phyloP scores from a whole-genome alignment of 176 grass and related monocot species.

The Musa troglodytarum region DNA sequence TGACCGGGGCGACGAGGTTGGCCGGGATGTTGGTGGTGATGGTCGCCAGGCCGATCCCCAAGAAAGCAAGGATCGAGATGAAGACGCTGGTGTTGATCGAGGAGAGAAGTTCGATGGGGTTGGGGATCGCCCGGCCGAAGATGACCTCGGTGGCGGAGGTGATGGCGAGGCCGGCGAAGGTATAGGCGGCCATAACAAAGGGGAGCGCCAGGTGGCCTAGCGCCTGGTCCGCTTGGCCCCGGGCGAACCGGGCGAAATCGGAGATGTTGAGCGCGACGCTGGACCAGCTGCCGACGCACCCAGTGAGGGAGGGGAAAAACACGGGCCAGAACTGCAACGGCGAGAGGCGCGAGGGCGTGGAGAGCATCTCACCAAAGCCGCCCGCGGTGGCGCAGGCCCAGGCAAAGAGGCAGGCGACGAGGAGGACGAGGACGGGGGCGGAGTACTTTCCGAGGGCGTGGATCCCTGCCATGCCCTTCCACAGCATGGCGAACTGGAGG shows the following conservation, averaged over 20 bases:
- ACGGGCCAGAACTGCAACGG: slow-evolving; percentile 22
- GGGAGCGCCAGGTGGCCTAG: slow-evolving; percentile 30
- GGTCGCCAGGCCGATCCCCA: slow-evolving; percentile 29
- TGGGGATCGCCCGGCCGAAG: slow-evolving; percentile 27
- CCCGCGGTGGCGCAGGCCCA: slow-evolving; percentile 29
- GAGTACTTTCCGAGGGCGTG: slow-evolving; percentile 20
- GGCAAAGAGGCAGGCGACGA: slow-evolving; percentile 16
- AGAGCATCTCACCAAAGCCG: slow-evolving; percentile 30
- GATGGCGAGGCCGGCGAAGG: slow-evolving; percentile 29
- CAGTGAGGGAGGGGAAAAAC: slow-evolving; percentile 35
- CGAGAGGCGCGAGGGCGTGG: slow-evolving; percentile 17
- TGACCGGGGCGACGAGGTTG: slow-evolving; percentile 33
- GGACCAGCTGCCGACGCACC: slow-evolving; percentile 21
- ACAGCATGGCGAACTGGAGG: slow-evolving; percentile 21
- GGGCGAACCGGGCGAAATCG: slow-evolving; percentile 31
- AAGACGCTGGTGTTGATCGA: slow-evolving; percentile 18
- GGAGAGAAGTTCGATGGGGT: slow-evolving; percentile 23
- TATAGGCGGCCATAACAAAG: slow-evolving; percentile 17
- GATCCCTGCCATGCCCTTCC: slow-evolving; percentile 24
- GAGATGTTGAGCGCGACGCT: slow-evolving; percentile 24
- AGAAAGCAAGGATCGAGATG: slow-evolving; percentile 5
- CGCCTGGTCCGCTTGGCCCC: slow-evolving; percentile 17
- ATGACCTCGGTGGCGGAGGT: slow-evolving; percentile 29
- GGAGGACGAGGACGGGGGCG: slow-evolving; percentile 18
- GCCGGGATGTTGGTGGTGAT: slow-evolving; percentile 37